phyloP scores from a whole-genome alignment of 345 rosid species.

The Arabidopsis suecica region DNA sequence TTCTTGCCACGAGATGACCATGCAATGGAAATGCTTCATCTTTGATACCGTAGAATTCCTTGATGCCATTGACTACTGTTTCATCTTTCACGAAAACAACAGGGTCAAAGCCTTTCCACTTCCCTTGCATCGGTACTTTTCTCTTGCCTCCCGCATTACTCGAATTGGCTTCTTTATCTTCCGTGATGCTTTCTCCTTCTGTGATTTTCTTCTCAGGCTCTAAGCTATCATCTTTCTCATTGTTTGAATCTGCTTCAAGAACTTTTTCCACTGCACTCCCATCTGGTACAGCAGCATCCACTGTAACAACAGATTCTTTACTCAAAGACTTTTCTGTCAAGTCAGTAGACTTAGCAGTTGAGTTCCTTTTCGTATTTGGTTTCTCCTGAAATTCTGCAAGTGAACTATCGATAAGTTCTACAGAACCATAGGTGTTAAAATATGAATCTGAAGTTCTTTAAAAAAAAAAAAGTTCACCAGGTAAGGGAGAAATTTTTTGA shows the following conservation, averaged over 20 bases:
- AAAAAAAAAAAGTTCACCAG: conserved; percentile 53
- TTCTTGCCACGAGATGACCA: conserved; percentile 86
- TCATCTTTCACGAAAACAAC: conserved; percentile 83
- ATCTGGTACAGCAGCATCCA: conserved; percentile 45
- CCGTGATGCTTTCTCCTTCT: conserved; percentile 46
- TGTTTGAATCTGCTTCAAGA: conserved; percentile 46
- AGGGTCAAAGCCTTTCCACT: conserved; percentile 95
- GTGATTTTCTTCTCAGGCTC: conserved; percentile 42
- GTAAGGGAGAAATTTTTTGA: conserved; percentile 69
- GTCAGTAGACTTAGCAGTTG: conserved; percentile 40
- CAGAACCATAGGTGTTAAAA: background rate
- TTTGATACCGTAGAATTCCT: conserved; percentile 72
- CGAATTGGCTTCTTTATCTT: conserved; percentile 53
- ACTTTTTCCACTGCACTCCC: conserved; percentile 47
- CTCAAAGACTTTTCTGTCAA: conserved; percentile 41
- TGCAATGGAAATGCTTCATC: conserved; percentile 67
- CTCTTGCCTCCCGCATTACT: conserved; percentile 62
- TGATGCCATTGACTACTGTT: conserved; percentile 63
- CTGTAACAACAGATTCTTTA: conserved; percentile 43
- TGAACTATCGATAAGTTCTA: background rate
- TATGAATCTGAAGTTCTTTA: background rate
- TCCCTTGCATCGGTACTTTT: conserved; percentile 90
- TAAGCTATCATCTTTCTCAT: conserved; percentile 43
- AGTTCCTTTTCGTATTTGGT: conserved; percentile 34
- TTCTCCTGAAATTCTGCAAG: conserved; percentile 59